phyloP scores from a whole-genome alignment of 2,329 filamentous ascomycete species.

The Diaporthe aspalathi region DNA sequence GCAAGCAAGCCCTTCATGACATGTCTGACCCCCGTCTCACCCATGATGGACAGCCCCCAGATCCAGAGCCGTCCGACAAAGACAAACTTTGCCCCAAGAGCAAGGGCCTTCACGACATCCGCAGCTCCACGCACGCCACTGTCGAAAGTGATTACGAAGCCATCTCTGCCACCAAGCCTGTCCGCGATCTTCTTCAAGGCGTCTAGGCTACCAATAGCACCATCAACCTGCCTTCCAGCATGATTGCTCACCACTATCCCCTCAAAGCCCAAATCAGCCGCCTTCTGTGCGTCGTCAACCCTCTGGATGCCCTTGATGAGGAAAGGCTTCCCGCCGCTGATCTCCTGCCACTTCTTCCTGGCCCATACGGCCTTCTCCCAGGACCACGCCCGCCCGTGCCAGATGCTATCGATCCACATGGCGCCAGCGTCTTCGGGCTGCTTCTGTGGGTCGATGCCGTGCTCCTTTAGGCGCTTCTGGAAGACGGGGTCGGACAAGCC shows the following conservation, averaged over 20 bases:
- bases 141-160: constrained; percentile 66
- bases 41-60: constrained; percentile 69
- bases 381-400: constrained; percentile 71
- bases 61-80: constrained; percentile 71
- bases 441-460: constrained; percentile 63
- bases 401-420: constrained; percentile 72
- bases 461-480: constrained; percentile 60
- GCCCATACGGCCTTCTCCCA: constrained; percentile 74
- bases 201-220: constrained; percentile 68
- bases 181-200: constrained; percentile 68
- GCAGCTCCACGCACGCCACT: constrained; percentile 67
- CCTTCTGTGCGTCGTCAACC: constrained; percentile 66
- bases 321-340: constrained; percentile 69
- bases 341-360: constrained; percentile 68
- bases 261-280: constrained; percentile 67
- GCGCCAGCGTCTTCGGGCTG: constrained; percentile 65
- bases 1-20: constrained; percentile 71
- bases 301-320: constrained; percentile 73
- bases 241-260: constrained; percentile 71
- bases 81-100: constrained; percentile 71
- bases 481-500: constrained; percentile 71
- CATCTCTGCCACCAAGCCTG: constrained; percentile 48
- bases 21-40: constrained; percentile 70
- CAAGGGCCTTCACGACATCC: constrained; percentile 71
- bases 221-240: constrained; percentile 71